Conservation (phyloP, 768 basidiomycete species). For the Cystobasidium tubakii region DNA sequence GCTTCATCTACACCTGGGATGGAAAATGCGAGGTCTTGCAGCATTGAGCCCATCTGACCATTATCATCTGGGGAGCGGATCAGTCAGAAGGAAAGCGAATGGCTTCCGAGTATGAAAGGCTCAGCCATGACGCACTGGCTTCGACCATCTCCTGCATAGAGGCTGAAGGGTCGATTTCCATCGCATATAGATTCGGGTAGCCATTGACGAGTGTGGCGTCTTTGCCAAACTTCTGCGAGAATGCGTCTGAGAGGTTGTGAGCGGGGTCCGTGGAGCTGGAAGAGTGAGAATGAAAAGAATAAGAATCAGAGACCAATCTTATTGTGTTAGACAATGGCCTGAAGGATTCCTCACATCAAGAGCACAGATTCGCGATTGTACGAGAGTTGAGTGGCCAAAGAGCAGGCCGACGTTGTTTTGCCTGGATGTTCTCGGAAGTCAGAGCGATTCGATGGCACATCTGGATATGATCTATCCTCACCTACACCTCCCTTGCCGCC, state of each 20-base stretch:
- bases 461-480: too few species aligned
- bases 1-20: constrained; percentile 99
- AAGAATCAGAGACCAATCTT: too few species aligned
- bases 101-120: neutral
- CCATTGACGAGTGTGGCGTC: constrained; percentile 91
- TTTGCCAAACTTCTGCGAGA: constrained; percentile 97
- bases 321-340: neutral
- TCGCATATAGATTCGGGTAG: constrained; percentile 90
- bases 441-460: too few species aligned
- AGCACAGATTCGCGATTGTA: constrained; percentile 87
- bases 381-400: constrained; percentile 92
- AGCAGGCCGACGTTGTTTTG: constrained; percentile 97
- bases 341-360: constrained; percentile 62
- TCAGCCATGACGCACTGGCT: constrained; percentile 67
- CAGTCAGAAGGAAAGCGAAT: neutral
- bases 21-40: constrained; percentile 98
- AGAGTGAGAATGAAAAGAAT: neutral
- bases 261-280: constrained; percentile 86
- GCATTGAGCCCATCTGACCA: constrained; percentile 93
- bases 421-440: constrained; percentile 58
- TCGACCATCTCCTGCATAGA: constrained; percentile 99
- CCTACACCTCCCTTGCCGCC: constrained; percentile 99
- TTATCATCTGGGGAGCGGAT: constrained; percentile 42
- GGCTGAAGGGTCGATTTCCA: constrained; percentile 99
- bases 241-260: constrained; percentile 96